These are phyloP conservation scores for Mycena albidolilacea DNA, from an alignment of 768 basidiomycete genomes.

Conservation along the genomic window DNA sequence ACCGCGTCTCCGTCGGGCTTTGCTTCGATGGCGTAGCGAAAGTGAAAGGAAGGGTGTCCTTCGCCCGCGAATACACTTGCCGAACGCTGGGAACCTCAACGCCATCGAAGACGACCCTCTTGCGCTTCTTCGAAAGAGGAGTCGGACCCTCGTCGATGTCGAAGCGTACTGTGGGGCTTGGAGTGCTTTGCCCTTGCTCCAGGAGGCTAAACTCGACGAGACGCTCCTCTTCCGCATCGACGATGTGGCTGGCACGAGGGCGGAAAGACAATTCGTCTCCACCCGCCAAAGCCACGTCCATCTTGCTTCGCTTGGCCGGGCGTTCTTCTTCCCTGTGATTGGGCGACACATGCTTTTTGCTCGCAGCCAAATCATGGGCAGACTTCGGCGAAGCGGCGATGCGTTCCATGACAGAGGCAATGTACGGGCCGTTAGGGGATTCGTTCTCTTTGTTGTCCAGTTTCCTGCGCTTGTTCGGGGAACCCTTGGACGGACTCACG, in stretches of 20 bases:
- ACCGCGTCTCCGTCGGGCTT: conserved; percentile 22
- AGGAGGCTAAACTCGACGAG: conserved; percentile 36
- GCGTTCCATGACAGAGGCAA: conserved; percentile 61
- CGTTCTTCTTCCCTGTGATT: conserved; percentile 50
- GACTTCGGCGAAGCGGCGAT: conserved; percentile 55
- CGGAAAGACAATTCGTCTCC: conserved; percentile 35
- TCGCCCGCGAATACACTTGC: conserved; percentile 33
- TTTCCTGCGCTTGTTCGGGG: conserved; percentile 56
- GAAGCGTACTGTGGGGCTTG: conserved; percentile 25
- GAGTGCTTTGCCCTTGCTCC: conserved; percentile 24
- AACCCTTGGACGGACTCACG: conserved; percentile 43
- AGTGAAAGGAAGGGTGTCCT: conserved; percentile 11
- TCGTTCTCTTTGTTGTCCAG: conserved; percentile 73
- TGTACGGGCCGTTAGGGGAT: conserved; percentile 54
- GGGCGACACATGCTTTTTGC: conserved; percentile 62
- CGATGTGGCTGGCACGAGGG: conserved; percentile 20
- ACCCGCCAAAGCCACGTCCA: conserved; percentile 21
- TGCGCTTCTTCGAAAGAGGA: conserved; percentile 58
- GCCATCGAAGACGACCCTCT: conserved; percentile 65
- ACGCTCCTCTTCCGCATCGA: conserved; percentile 42
- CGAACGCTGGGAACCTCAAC: conserved; percentile 62
- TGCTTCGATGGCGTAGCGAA: conserved; percentile 17
- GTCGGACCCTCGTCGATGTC: conserved; percentile 38
- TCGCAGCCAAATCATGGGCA: conserved; percentile 38
- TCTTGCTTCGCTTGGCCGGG: conserved; percentile 50